Conservation (phyloP, 192 early-diverging fungal genomes). For the Linnemannia hyalina region DNA sequence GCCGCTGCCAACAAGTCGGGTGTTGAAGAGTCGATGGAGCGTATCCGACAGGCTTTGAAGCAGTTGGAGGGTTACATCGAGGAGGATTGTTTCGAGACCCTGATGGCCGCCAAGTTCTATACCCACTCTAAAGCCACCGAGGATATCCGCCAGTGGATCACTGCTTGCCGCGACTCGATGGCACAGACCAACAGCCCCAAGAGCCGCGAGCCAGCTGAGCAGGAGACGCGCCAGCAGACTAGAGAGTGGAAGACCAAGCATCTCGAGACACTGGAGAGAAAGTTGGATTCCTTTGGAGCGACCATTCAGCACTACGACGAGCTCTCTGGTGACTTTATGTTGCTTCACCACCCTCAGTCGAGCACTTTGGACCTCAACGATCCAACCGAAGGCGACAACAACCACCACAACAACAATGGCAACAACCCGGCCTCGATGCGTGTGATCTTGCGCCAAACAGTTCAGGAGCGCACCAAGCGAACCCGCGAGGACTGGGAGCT, state of each 20-base stretch:
- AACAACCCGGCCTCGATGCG: constrained; percentile 35
- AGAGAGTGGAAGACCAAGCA: constrained; percentile 34
- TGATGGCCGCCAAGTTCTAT: constrained; percentile 50
- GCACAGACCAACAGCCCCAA: constrained; percentile 6
- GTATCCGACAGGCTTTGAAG: constrained; percentile 38
- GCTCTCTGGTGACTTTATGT: constrained; percentile 50
- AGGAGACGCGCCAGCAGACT: constrained; percentile 28
- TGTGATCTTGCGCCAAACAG: constrained; percentile 47
- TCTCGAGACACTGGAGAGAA: constrained; percentile 37
- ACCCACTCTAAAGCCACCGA: constrained; percentile 56
- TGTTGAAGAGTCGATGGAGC: constrained; percentile 54
- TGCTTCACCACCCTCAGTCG: constrained; percentile 39
- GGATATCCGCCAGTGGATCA: constrained; percentile 59
- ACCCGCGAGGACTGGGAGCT: constrained; percentile 55
- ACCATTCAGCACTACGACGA: constrained; percentile 43
- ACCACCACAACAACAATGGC: neutral
- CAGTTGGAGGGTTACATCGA: constrained; percentile 38
- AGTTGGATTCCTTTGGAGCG: constrained; percentile 26
- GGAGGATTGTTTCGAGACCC: constrained; percentile 54
- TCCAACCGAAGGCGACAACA: neutral
- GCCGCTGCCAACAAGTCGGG: constrained; percentile 16
- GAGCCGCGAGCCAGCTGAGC: constrained; percentile 11
- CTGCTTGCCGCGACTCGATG: constrained; percentile 47
- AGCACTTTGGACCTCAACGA: constrained; percentile 32
- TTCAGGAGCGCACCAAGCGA: constrained; percentile 44